Evolutionary conservation across 495 filamentous ascomycete species (phyloP).

Genomic region (Elaphomyces granulatus): DNA sequence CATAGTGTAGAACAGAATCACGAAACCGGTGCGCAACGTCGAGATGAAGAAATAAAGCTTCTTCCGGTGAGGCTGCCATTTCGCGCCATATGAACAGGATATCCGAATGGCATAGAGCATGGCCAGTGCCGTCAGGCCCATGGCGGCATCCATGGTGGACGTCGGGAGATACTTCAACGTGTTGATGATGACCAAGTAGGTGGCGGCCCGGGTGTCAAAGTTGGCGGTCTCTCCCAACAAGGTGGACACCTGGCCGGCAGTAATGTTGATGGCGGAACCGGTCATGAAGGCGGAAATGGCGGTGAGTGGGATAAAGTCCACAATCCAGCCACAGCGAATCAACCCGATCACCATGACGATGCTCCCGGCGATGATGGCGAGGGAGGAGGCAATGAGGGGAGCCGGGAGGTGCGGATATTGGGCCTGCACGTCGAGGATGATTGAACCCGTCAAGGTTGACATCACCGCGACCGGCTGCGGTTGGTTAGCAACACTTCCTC

Average conservation of each 20-base stretch:
- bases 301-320: constrained; percentile 86
- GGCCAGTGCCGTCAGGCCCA: constrained; percentile 72
- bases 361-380: constrained; percentile 68
- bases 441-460: constrained; percentile 74
- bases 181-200: constrained; percentile 79
- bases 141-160: constrained; percentile 64
- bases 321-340: constrained; percentile 73
- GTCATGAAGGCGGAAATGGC: constrained; percentile 98
- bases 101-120: constrained; percentile 74
- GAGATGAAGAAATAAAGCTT: constrained; percentile 80
- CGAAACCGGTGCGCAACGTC: constrained; percentile 80
- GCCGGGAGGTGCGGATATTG: constrained; percentile 41
- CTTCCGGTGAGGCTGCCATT: constrained; percentile 50
- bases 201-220: constrained; percentile 60
- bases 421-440: constrained; percentile 47
- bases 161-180: constrained; percentile 60
- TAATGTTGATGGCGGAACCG: constrained; percentile 85
- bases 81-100: constrained; percentile 49
- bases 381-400: constrained; percentile 58
- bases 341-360: constrained; percentile 75
- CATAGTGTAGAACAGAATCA: constrained; percentile 86
- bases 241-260: constrained; percentile 68
- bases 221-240: constrained; percentile 67
- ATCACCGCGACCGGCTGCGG: constrained; percentile 82
- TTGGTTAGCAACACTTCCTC: neutral